A percentile compares a stretch with the other conserved stretches of the same genome.
These are phyloP conservation scores for Globisporangium mamillatum DNA, from an alignment of 352 stramenopile species.

Conservation along the genomic window DNA sequence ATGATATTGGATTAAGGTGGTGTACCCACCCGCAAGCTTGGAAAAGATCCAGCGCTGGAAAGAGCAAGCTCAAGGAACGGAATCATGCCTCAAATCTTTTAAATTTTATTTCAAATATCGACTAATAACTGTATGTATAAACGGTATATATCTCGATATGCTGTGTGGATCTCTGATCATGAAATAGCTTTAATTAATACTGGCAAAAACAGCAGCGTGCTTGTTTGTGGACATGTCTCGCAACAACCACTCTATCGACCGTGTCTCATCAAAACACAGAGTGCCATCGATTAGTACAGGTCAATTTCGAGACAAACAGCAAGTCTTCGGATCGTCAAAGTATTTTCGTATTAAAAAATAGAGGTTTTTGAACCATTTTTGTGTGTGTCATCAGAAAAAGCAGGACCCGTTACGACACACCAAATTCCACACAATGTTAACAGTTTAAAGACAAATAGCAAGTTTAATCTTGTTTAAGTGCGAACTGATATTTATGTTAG, in stretches of 20 bases:
- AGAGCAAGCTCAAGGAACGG: background rate
- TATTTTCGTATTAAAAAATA: background rate
- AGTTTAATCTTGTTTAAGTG: too few relatives aligned
- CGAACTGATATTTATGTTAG: too few relatives aligned
- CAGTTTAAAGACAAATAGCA: too few relatives aligned
- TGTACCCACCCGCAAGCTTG: background rate
- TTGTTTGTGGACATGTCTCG: background rate
- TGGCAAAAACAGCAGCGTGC: background rate
- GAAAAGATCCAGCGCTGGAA: background rate
- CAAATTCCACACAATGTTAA: background rate
- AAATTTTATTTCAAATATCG: background rate
- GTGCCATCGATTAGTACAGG: background rate
- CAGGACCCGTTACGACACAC: background rate
- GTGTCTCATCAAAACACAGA: background rate
- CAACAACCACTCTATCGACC: background rate
- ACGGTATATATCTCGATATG: accelerated
- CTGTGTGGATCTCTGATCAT: background rate
- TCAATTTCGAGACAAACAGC: background rate
- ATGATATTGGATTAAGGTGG: background rate
- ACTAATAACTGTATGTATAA: background rate
- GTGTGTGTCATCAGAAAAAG: background rate
- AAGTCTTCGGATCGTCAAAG: background rate
- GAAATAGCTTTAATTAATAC: background rate
- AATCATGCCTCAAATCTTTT: background rate
- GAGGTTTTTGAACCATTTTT: background rate